Evolutionary conservation across 164 flowering plant genomes (phyloP), one percentile per base, ranked within the genome.

Genomic region (Piper longum): DNA sequence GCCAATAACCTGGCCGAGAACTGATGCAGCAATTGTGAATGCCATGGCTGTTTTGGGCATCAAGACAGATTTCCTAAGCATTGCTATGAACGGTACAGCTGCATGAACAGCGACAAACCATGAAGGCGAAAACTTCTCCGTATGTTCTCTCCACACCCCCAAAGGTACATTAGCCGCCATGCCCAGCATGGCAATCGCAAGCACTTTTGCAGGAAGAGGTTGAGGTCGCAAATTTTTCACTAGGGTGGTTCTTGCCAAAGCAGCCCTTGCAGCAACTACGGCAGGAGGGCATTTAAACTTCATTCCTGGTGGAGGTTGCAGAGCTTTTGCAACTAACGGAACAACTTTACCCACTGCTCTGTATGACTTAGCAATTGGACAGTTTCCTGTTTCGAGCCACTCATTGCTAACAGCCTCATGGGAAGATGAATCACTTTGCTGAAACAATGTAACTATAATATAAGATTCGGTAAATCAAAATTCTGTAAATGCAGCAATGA

Each of bases 101-200:
- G 96, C 95, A 75, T 91, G 98, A 12, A 91, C 82, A 16, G 98
- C 95, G 2, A 73, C 78, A 69, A 91, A 86, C 95, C 96, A 91
- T 40, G 87, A 73, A 1, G 76, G 73, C 1, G 98, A 91, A 69
- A 91, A 89, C 60, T 89, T 91, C 43, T 45, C 4, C 0, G 98
- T 91, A 64, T 91, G 96, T 62, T 89, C 96, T 67, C 80, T 86
- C 95, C 95, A 90, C 61, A 85, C 67, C 1, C 95, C 95, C 18
- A 89, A 57, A 4, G 96, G 96, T 2, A 89, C 82, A 67, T 89
- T 89, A 41, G 77, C 85, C 36, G 91, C 91, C 85, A 26, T 26
- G 36, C 36, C 36, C 36, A 26, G 45, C 7, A 73, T 60, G 36
- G 79, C 91, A 61, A 89, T 83, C 16, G 36, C 85, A 19, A 89